Percentiles rank a stretch among this genome's conserved stretches.
Conservation (phyloP, 208 protist species). For the Trypanosomatidae sp. region DNA sequence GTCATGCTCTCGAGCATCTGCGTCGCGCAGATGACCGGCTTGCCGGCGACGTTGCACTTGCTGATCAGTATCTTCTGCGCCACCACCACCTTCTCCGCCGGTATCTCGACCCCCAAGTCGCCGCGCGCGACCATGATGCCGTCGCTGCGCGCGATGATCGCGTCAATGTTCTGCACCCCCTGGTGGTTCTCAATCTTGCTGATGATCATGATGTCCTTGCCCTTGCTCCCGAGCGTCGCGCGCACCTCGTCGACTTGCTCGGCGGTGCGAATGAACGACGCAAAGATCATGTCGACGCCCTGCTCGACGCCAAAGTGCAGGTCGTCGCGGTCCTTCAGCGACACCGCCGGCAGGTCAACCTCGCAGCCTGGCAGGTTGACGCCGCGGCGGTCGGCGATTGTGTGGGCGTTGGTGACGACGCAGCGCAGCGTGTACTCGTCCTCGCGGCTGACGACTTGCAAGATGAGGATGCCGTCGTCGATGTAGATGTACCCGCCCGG, state of each 20-base stretch:
- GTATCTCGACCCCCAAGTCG: slow-evolving; percentile 98
- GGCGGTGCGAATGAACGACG: slow-evolving; percentile 96
- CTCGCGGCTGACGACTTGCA: slow-evolving; percentile 69
- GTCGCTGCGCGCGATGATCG: slow-evolving; percentile 95
- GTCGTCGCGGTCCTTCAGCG: slow-evolving; percentile 90
- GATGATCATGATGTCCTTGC: slow-evolving; percentile 94
- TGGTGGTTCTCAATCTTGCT: slow-evolving; percentile 99
- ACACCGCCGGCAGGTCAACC: slow-evolving; percentile 82
- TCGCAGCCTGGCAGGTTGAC: slow-evolving; percentile 82
- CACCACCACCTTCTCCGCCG: slow-evolving; percentile 94
- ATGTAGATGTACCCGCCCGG: slow-evolving; percentile 89
- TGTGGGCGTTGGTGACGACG: slow-evolving; percentile 70
- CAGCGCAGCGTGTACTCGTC: slow-evolving; percentile 64
- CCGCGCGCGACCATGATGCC: slow-evolving; percentile 99
- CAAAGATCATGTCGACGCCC: slow-evolving; percentile 97
- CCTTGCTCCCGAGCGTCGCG: slow-evolving; percentile 76
- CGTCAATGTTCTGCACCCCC: slow-evolving; percentile 95
- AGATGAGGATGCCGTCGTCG: slow-evolving; percentile 94
- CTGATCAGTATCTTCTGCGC: slow-evolving; percentile 99
- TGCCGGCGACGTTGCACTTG: slow-evolving; percentile 96
- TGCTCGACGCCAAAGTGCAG: slow-evolving; percentile 92
- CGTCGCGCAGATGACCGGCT: slow-evolving; percentile 98
- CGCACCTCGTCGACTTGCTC: slow-evolving; percentile 92
- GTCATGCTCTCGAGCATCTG: slow-evolving; percentile 99
- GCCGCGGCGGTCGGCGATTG: slow-evolving; percentile 72